phyloP scores from a whole-genome alignment of 2,329 filamentous ascomycete genomes.

The Kalmusia sp. region DNA sequence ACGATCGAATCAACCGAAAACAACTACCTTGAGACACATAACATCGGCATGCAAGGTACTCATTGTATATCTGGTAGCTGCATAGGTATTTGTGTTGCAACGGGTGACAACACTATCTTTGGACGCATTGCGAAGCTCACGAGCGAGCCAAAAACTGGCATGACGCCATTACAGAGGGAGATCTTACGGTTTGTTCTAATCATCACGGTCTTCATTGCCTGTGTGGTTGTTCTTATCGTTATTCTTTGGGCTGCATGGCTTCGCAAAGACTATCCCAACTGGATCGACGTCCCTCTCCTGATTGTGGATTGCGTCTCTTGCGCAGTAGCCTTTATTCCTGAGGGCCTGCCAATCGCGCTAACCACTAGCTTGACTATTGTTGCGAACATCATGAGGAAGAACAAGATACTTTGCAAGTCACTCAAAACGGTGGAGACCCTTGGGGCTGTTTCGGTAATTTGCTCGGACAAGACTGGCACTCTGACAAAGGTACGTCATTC shows the following conservation, averaged over 20 bases:
- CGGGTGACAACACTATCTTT: slow-evolving; percentile 76
- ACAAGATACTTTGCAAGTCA: slow-evolving; percentile 80
- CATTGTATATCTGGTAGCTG: slow-evolving; percentile 75
- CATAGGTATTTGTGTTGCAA: slow-evolving; percentile 72
- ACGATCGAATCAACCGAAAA: slow-evolving; percentile 68
- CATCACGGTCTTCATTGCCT: slow-evolving; percentile 71
- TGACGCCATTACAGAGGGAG: slow-evolving; percentile 76
- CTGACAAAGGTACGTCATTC: slow-evolving; percentile 58
- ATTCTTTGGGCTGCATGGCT: slow-evolving; percentile 76
- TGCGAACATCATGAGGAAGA: slow-evolving; percentile 77
- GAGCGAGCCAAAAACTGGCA: slow-evolving; percentile 69
- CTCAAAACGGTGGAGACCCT: slow-evolving; percentile 80
- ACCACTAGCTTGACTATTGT: slow-evolving; percentile 74
- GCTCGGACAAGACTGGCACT: slow-evolving; percentile 79
- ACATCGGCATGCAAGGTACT: slow-evolving; percentile 80
- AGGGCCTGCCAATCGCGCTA: slow-evolving; percentile 52
- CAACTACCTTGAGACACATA: slow-evolving; percentile 79
- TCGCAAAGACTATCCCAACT: slow-evolving; percentile 69
- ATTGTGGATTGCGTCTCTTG: slow-evolving; percentile 76
- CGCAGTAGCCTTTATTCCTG: slow-evolving; percentile 78
- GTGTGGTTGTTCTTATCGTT: slow-evolving; percentile 70
- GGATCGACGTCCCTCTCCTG: slow-evolving; percentile 74
- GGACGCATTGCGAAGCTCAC: slow-evolving; percentile 77
- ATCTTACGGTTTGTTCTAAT: slow-evolving; percentile 75
- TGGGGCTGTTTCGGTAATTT: slow-evolving; percentile 75